phyloP scores from a whole-genome alignment of 2,329 filamentous ascomycete genomes.

The Albifimbria verrucaria region DNA sequence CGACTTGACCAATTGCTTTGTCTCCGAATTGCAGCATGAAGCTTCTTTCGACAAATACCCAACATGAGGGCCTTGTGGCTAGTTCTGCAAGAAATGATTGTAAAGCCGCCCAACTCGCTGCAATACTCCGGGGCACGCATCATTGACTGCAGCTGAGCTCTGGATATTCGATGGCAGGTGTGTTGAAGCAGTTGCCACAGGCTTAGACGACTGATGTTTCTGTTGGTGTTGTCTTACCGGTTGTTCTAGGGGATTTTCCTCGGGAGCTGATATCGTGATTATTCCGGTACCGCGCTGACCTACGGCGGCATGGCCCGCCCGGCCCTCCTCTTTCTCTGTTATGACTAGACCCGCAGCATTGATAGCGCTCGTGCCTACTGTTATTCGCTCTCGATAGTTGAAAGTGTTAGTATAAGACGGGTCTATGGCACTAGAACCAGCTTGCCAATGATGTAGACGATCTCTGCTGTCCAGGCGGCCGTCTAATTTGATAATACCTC shows the following conservation, averaged over 20 bases:
- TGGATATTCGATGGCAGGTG: background rate
- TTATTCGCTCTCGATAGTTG: background rate
- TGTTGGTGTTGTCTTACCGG: background rate
- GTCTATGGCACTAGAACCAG: background rate
- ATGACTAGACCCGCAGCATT: background rate
- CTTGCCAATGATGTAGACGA: background rate
- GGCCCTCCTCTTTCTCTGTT: background rate
- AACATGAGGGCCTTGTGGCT: background rate
- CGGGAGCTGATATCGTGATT: background rate
- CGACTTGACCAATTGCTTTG: background rate
- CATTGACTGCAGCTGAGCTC: background rate
- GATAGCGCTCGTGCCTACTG: background rate
- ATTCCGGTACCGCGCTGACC: background rate
- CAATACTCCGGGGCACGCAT: background rate
- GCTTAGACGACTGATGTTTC: background rate
- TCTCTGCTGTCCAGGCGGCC: background rate
- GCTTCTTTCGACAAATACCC: background rate
- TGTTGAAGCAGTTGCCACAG: background rate
- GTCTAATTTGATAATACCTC: background rate
- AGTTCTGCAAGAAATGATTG: background rate
- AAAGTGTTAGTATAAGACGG: background rate
- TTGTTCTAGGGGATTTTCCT: background rate
- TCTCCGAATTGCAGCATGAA: background rate
- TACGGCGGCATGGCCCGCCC: background rate
- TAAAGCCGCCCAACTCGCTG: background rate